Evolutionary conservation across 2,329 filamentous ascomycete species (phyloP).

Genomic region (Cercospora sp.): DNA sequence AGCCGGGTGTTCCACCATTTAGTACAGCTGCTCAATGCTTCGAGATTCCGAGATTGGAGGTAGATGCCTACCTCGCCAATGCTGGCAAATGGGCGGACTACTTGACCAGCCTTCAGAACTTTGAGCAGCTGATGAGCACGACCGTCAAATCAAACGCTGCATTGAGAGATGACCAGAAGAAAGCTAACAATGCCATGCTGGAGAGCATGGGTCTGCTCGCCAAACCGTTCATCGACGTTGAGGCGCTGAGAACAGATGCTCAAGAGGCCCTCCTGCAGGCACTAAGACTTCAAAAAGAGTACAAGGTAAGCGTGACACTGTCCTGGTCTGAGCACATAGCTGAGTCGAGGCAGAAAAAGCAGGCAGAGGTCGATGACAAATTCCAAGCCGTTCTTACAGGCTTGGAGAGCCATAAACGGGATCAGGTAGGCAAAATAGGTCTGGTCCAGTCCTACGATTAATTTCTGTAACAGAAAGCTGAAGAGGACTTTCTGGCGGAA

Average conservation of each 20-base stretch:
- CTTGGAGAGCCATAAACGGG: too few species aligned
- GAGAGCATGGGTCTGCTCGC: neutral
- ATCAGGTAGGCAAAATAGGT: too few species aligned
- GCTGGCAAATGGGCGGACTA: neutral
- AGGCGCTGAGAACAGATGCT: neutral
- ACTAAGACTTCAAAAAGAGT: neutral
- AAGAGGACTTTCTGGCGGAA: too few species aligned
- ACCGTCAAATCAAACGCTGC: neutral
- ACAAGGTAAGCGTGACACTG: neutral
- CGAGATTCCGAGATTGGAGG: neutral
- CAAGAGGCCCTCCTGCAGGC: neutral
- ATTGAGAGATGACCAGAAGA: neutral
- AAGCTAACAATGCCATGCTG: neutral
- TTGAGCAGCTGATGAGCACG: neutral
- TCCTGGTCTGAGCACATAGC: too few species aligned
- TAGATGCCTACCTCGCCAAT: neutral
- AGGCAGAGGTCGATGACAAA: too few species aligned
- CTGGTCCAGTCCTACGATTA: too few species aligned
- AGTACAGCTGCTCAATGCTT: neutral
- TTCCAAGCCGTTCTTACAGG: too few species aligned
- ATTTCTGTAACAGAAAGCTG: too few species aligned
- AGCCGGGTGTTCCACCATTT: neutral
- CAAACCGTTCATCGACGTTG: neutral
- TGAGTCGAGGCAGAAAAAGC: too few species aligned
- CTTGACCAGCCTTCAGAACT: neutral